phyloP scores from a whole-genome alignment of 1,139 yeast species.

The Suhomyces yuchorum region DNA sequence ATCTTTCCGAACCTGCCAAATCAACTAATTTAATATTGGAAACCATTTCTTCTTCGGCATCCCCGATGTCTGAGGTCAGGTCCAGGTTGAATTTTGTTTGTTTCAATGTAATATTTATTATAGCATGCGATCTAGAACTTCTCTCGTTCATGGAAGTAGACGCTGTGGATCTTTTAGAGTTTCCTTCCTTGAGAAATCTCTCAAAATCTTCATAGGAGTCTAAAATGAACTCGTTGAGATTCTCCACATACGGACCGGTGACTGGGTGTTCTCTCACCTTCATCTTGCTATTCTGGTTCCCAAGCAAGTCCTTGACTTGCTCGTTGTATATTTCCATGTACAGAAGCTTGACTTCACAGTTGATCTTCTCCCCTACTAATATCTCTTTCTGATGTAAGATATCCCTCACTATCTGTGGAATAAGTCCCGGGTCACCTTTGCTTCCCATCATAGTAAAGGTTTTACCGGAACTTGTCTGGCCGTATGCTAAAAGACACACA shows the following conservation, averaged over 20 bases:
- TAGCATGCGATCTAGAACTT: constrained; percentile 82
- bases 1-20: constrained; percentile 80
- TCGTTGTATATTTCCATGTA: constrained; percentile 78
- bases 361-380: constrained; percentile 41
- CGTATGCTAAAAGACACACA: constrained; percentile 75
- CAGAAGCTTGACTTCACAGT: constrained; percentile 58
- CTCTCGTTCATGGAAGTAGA: constrained; percentile 66
- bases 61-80: constrained; percentile 36
- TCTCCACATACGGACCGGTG: constrained; percentile 73
- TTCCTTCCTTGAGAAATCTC: constrained; percentile 48
- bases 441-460: constrained; percentile 76
- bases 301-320: constrained; percentile 60
- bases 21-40: constrained; percentile 73
- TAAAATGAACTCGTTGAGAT: constrained; percentile 52
- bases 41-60: constrained; percentile 54
- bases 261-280: constrained; percentile 61
- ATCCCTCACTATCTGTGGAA: constrained; percentile 59
- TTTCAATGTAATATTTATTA: constrained; percentile 60
- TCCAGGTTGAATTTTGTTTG: constrained; percentile 49
- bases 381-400: constrained; percentile 50
- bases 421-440: constrained; percentile 53
- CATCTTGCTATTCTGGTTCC: constrained; percentile 31
- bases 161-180: constrained; percentile 61
- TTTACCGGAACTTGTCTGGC: constrained; percentile 77
- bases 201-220: constrained; percentile 47